phyloP scores from a whole-genome alignment of 2,329 filamentous ascomycete genomes.

The Aspergillus latus region DNA sequence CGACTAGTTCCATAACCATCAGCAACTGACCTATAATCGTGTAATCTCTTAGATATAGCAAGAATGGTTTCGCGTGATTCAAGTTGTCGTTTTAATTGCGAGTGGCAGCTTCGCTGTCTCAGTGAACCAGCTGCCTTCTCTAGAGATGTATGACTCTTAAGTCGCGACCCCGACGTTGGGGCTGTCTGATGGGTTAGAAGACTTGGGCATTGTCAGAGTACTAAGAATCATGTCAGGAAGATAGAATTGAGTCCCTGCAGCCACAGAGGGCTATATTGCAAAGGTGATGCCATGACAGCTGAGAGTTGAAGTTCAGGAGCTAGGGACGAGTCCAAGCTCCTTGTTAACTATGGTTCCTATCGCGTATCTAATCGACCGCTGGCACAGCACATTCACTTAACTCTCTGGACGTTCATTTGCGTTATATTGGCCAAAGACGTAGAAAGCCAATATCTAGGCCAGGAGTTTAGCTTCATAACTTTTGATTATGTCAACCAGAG shows the following conservation, averaged over 20 bases:
- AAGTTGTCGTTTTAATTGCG: neutral
- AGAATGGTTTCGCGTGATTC: neutral
- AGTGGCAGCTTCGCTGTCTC: conserved; percentile 15
- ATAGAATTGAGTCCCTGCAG: conserved; percentile 10
- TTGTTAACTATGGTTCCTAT: neutral
- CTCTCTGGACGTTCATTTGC: neutral
- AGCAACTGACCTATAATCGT: conserved; percentile 1
- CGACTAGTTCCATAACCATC: too few relatives aligned
- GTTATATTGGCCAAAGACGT: neutral
- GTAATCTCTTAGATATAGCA: neutral
- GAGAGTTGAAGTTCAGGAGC: conserved; percentile 5
- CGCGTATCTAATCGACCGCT: conserved; percentile 25
- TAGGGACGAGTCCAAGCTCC: neutral
- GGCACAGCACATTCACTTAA: neutral
- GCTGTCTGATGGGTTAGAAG: conserved; percentile 20
- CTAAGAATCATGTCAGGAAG: conserved; percentile 8
- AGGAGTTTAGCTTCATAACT: conserved; percentile 4
- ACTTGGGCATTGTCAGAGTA: conserved; percentile 6
- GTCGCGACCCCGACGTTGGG: conserved; percentile 37
- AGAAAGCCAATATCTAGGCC: neutral
- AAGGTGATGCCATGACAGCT: conserved; percentile 26
- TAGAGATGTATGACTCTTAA: conserved; percentile 22
- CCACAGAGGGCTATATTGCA: conserved; percentile 21
- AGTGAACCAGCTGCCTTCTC: conserved; percentile 23
- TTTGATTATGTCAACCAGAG: conserved; percentile 28